Percentiles rank a stretch among this genome's conserved stretches.
Evolutionary conservation across 208 protist species (phyloP).

Genomic region (Leishmania major): DNA sequence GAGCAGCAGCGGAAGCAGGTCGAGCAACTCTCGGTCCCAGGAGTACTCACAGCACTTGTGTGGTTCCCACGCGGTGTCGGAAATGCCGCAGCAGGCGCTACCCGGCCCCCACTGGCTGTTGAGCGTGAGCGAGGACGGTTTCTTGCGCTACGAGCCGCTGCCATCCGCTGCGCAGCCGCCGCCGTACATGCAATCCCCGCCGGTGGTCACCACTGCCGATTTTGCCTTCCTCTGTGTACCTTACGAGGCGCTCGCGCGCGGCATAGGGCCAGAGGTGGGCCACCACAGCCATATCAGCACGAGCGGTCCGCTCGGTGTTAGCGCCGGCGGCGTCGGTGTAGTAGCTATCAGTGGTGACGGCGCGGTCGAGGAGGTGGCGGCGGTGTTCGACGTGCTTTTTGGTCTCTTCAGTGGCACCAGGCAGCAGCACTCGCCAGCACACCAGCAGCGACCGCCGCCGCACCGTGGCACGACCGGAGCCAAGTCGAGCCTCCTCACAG

Average conservation of each 20-base stretch:
- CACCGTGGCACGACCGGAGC: not conserved
- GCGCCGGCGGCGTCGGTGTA: not conserved
- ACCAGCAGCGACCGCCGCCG: not conserved
- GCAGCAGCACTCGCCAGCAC: not conserved
- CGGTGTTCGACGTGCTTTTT: constrained; percentile 9
- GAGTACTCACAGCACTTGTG: not conserved
- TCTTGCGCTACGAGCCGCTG: constrained; percentile 23
- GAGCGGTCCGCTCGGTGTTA: not conserved
- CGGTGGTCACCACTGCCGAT: constrained; percentile 21
- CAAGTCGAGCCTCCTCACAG: constrained; percentile 11
- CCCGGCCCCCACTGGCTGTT: constrained; percentile 12
- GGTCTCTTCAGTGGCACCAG: constrained; percentile 4
- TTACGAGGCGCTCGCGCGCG: constrained; percentile 6
- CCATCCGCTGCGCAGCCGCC: constrained; percentile 1
- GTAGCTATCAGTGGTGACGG: not conserved
- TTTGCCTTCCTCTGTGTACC: constrained; percentile 26
- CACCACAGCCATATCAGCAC: not conserved
- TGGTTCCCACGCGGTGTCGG: not conserved
- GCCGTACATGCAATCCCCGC: constrained; percentile 8
- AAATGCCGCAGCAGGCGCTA: not conserved
- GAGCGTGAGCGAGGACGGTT: constrained; percentile 23
- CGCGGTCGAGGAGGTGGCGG: constrained; percentile 3
- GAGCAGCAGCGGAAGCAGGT: not conserved
- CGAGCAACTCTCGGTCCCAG: constrained; percentile 1
- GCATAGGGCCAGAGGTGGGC: not conserved